Evolutionary conservation across 768 basidiomycete genomes (phyloP).

Genomic region (Asterophora parasitica): DNA sequence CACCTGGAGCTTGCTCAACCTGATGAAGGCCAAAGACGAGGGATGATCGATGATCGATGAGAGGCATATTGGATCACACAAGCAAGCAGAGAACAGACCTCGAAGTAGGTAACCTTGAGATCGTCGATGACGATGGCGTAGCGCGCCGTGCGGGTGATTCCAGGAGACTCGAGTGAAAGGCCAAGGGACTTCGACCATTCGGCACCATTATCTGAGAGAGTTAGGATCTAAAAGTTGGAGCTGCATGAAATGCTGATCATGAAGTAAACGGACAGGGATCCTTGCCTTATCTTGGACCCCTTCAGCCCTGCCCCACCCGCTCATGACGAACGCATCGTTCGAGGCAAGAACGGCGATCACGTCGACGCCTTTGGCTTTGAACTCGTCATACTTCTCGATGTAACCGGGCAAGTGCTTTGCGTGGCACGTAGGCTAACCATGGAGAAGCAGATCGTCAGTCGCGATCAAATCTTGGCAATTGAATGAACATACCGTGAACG

Average conservation of each 20-base stretch:
- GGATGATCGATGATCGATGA: too few relatives aligned
- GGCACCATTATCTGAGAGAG: slow-evolving; percentile 51
- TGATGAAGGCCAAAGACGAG: slow-evolving; percentile 18
- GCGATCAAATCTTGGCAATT: not conserved
- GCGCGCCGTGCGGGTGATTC: slow-evolving; percentile 52
- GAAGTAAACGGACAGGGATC: not conserved
- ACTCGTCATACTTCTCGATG: slow-evolving; percentile 63
- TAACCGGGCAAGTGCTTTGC: slow-evolving; percentile 60
- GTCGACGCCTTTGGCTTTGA: slow-evolving; percentile 75
- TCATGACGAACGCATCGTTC: slow-evolving; percentile 78
- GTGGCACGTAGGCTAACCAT: slow-evolving; percentile 61
- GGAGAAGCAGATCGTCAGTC: slow-evolving; percentile 21
- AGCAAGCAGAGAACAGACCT: slow-evolving; percentile 31
- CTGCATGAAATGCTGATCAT: not conserved
- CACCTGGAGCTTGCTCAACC: slow-evolving; percentile 47
- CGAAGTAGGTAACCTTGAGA: slow-evolving; percentile 63
- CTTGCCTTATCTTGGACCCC: slow-evolving; percentile 63
- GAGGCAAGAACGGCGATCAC: slow-evolving; percentile 69
- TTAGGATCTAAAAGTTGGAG: slow-evolving; percentile 41
- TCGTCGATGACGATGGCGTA: slow-evolving; percentile 67
- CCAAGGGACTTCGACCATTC: slow-evolving; percentile 54
- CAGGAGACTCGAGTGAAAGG: slow-evolving; percentile 48
- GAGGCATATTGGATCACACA: not conserved
- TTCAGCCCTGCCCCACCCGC: slow-evolving; percentile 56
- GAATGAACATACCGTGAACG: slow-evolving; percentile 63